Evolutionary conservation across 2,329 filamentous ascomycete genomes (phyloP), one percentile per base, ranked within the genome.

Genomic region (Trichoderma koningiopsis): DNA sequence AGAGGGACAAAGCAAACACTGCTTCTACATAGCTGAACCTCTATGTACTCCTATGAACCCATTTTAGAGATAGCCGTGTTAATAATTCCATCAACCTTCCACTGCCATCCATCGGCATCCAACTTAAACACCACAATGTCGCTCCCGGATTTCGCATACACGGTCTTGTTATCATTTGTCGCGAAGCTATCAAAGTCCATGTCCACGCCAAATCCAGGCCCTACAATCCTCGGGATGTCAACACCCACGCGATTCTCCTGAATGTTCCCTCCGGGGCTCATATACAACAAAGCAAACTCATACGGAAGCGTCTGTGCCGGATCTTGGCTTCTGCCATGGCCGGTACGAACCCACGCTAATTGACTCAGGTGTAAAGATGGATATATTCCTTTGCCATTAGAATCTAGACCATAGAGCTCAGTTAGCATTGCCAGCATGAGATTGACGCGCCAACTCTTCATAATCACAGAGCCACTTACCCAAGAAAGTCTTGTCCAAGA

Each of bases 131-230:
- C 52, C 29, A 68, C 66, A 22, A 75, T 53, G n/a, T 72, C 65
- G 24, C 69, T 68, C 11, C 69, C 69, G 14, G 70, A 66, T 2
- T 72, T 70, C 24, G 68, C 72, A 72, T 73, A 75, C 37, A 74
- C 29, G 2, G 72, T 59, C 8, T 58, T 71, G 14, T 75, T 71
- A 8, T 64, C 60, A 27, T 72, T 73, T 2, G 70, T 62, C 27
- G 72, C 68, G 40, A 73, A 40, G 2, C 68, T 71, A 29, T 55
- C 65, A 16, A 73, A 67, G 4, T 40, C 24, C 52, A 53, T 65
- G 27, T 47, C 56, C 3, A 68, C 68, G 11, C 66, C 35, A 22
- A 75, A 68, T 5, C 69, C 71, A 0, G 31, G 11, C 4, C 73
- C 71, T 10, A 53, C 3, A 14, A 53, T 37, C 8, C 72, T 52